These are phyloP conservation scores for Phytophthora multivora DNA, from an alignment of 352 stramenopile genomes.

Conservation along the genomic window DNA sequence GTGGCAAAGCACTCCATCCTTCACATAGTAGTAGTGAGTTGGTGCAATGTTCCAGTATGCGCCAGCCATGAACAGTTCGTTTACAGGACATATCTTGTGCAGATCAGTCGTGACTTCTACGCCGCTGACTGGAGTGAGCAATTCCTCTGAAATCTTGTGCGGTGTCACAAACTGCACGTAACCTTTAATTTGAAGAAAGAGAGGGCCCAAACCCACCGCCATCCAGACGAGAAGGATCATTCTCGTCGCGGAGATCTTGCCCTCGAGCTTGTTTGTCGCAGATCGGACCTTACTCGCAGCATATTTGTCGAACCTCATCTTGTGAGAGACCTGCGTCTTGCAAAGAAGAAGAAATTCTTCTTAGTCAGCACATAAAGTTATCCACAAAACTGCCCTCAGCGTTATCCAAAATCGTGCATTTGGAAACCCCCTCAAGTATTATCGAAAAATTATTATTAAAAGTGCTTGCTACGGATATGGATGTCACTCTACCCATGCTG, in stretches of 20 bases:
- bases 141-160: conserved; percentile 20
- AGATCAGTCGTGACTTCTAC: background rate
- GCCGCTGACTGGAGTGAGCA: background rate
- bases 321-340: too few species aligned
- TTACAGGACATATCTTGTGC: conserved; percentile 9
- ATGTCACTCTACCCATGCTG: background rate
- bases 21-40: conserved; percentile 7
- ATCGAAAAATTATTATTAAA: too few species aligned
- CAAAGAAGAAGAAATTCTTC: too few species aligned
- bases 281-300: too few species aligned
- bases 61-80: conserved; percentile 16
- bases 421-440: too few species aligned
- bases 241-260: background rate
- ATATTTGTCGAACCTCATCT: too few species aligned
- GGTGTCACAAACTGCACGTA: conserved; percentile 15
- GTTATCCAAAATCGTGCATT: too few species aligned
- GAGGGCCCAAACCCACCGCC: conserved; percentile 6
- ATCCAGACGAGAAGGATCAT: conserved; percentile 8
- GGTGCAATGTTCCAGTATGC: conserved; percentile 22
- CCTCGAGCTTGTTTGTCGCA: too few species aligned
- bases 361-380: too few species aligned
- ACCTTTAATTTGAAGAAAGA: conserved; percentile 30
- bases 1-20: conserved; percentile 5
- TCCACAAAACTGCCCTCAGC: too few species aligned
- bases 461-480: too few species aligned